Conservation (phyloP, 306 rosid species). For the Erythrophleum fordii region DNA sequence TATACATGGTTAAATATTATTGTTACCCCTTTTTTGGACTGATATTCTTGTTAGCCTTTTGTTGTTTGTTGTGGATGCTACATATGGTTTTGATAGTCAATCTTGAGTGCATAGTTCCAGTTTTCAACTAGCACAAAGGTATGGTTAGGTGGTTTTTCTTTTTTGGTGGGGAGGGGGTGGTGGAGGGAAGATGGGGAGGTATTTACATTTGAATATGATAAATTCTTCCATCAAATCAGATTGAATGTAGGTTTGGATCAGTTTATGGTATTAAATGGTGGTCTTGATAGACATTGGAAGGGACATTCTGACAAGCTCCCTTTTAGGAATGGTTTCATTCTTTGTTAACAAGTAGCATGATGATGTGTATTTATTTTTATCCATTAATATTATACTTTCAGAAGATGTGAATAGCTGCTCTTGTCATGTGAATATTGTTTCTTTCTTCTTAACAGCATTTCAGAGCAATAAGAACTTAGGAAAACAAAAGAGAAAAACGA, state of each 20-base stretch:
- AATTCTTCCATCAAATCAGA: not conserved
- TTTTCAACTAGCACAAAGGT: no score
- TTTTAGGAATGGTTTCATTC: constrained; percentile 24
- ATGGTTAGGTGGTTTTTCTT: no score
- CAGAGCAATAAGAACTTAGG: no score
- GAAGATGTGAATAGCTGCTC: no score
- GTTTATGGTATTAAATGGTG: not conserved
- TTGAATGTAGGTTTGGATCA: not conserved
- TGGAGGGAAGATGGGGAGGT: no score
- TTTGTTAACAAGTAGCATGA: constrained; percentile 10
- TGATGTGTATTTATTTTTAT: not conserved
- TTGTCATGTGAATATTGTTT: no score
- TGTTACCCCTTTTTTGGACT: no score
- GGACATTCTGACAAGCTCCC: constrained; percentile 8
- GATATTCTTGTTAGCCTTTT: constrained; percentile 2
- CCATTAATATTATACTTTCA: no score
- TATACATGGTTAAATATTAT: constrained; percentile 74
- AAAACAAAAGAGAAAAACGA: constrained; percentile 1
- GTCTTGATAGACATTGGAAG: constrained; percentile 18
- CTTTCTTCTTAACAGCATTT: no score
- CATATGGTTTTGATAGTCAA: no score
- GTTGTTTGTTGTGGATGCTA: constrained; percentile 24
- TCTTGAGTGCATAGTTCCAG: no score
- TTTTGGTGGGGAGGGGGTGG: no score
- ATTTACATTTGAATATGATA: not conserved